Evolutionary conservation across 371 early-diverging fungal genomes (phyloP).

Genomic region (Lichtheimia ornata): DNA sequence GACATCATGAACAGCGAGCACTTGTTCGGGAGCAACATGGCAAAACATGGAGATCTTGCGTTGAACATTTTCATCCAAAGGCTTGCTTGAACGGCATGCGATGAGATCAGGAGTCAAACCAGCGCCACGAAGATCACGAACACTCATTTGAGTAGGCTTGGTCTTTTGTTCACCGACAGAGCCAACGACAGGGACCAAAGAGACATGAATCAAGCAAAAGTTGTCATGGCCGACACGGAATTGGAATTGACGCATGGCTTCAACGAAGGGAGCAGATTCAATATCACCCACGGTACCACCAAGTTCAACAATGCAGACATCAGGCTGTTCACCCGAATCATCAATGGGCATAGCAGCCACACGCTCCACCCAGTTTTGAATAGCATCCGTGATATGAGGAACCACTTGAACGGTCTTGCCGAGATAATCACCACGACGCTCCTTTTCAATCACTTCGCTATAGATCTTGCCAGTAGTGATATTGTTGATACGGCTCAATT

Average conservation of each 20-base stretch:
- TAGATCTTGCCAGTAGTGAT: constrained; percentile 99
- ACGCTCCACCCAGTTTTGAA: constrained; percentile 97
- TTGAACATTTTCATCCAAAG: constrained; percentile 79
- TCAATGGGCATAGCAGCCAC: constrained; percentile 88
- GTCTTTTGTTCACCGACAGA: constrained; percentile 99
- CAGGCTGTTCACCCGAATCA: constrained; percentile 84
- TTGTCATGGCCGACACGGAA: constrained; percentile 97
- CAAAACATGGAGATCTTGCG: constrained; percentile 98
- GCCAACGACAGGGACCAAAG: constrained; percentile 96
- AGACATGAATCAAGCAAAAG: constrained; percentile 97
- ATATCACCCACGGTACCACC: constrained; percentile 99
- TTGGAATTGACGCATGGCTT: constrained; percentile 99
- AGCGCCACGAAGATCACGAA: constrained; percentile 93
- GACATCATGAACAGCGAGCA: constrained; percentile 94
- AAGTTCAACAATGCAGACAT: constrained; percentile 98
- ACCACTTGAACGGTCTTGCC: constrained; percentile 99
- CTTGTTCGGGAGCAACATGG: constrained; percentile 90
- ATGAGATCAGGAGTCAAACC: constrained; percentile 98
- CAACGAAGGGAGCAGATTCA: constrained; percentile 98
- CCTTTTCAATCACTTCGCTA: constrained; percentile 90
- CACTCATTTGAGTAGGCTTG: constrained; percentile 97
- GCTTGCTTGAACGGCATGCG: constrained; percentile 91
- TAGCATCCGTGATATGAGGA: constrained; percentile 97
- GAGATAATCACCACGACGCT: constrained; percentile 94
- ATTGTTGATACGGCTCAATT: constrained; percentile 94